phyloP scores from a whole-genome alignment of 148 eudicot genomes.

The Amaranthus cruentus region DNA sequence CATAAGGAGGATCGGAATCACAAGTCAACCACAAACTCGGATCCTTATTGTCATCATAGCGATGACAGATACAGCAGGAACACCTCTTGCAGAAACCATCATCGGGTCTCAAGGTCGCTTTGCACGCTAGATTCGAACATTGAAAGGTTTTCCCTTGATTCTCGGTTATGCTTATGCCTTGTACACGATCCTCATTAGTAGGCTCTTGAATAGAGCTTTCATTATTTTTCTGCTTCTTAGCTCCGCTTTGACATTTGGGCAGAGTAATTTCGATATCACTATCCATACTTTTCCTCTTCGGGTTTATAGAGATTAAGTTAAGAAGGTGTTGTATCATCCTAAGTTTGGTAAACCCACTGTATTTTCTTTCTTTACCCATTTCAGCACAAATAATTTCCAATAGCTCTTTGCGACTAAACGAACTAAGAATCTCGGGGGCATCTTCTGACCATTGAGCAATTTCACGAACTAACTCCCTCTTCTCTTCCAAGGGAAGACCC shows the following conservation, averaged over 20 bases:
- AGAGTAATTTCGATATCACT: slow-evolving; percentile 20
- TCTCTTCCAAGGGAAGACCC: slow-evolving; percentile 43
- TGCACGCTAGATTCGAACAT: slow-evolving; percentile 49
- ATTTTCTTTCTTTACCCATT: slow-evolving; percentile 54
- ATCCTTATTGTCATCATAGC: slow-evolving; percentile 60
- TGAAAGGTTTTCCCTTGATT: slow-evolving; percentile 21
- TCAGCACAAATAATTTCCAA: slow-evolving; percentile 60
- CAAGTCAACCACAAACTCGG: slow-evolving; percentile 61
- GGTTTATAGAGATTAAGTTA: slow-evolving; percentile 34
- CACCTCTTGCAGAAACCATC: slow-evolving; percentile 57
- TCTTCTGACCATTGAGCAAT: slow-evolving; percentile 42
- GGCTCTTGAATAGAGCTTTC: slow-evolving; percentile 21
- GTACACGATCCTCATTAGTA: slow-evolving; percentile 8
- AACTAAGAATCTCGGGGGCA: slow-evolving; percentile 44
- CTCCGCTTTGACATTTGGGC: slow-evolving; percentile 23
- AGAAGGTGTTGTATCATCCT: slow-evolving; percentile 52
- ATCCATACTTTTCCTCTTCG: slow-evolving; percentile 20
- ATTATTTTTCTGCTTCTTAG: slow-evolving; percentile 39
- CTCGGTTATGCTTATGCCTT: slow-evolving; percentile 6
- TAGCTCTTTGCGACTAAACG: slow-evolving; percentile 45
- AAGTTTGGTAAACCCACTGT: slow-evolving; percentile 40
- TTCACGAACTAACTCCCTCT: slow-evolving; percentile 47
- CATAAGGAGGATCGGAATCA: slow-evolving; percentile 35
- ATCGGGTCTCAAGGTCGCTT: slow-evolving; percentile 33
- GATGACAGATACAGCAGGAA: slow-evolving; percentile 54